A percentile compares a stretch with the other conserved stretches of the same genome.
Evolutionary conservation across 192 early-diverging fungal genomes (phyloP).

Genomic region (Allomyces macrogynus): DNA sequence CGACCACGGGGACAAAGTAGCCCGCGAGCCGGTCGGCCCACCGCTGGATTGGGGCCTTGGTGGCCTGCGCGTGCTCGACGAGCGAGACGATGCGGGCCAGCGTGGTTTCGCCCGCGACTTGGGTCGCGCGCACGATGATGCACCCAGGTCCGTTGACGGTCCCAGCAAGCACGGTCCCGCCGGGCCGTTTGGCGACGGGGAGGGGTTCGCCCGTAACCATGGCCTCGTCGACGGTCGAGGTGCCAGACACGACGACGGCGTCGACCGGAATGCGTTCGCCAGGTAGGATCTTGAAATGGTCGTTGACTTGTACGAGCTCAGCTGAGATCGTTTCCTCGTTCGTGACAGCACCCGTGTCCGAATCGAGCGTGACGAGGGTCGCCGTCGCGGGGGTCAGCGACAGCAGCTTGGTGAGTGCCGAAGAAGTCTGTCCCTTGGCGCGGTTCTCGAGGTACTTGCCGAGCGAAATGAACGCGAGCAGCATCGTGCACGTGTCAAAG

Average conservation of each 20-base stretch:
- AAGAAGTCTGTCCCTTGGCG: slow-evolving; percentile 83
- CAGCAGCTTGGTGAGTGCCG: slow-evolving; percentile 72
- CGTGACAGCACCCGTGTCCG: slow-evolving; percentile 19
- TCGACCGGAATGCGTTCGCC: slow-evolving; percentile 87
- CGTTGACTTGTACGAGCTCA: slow-evolving; percentile 67
- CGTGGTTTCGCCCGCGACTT: slow-evolving; percentile 78
- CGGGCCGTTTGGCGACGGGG: slow-evolving; percentile 46
- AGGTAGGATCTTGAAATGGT: slow-evolving; percentile 70
- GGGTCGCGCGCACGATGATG: slow-evolving; percentile 59
- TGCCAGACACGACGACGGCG: slow-evolving; percentile 51
- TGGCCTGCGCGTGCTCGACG: slow-evolving; percentile 81
- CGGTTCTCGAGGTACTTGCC: slow-evolving; percentile 85
- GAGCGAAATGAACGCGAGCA: slow-evolving; percentile 82
- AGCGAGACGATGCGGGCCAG: slow-evolving; percentile 79
- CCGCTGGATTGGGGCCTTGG: slow-evolving; percentile 88
- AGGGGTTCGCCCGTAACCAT: slow-evolving; percentile 85
- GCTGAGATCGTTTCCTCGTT: slow-evolving; percentile 55
- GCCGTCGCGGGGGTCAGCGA: slow-evolving; percentile 61
- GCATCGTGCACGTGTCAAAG: slow-evolving; percentile 80
- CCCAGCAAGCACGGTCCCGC: slow-evolving; percentile 65
- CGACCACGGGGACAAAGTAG: slow-evolving; percentile 77
- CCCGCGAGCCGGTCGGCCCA: slow-evolving; percentile 73
- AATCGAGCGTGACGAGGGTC: slow-evolving; percentile 26
- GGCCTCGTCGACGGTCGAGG: slow-evolving; percentile 77
- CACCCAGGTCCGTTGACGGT: slow-evolving; percentile 81